Evolutionary conservation across 2,329 filamentous ascomycete genomes (phyloP), one percentile per base, ranked within the genome.

Genomic region (Emericellopsis atlantica): DNA sequence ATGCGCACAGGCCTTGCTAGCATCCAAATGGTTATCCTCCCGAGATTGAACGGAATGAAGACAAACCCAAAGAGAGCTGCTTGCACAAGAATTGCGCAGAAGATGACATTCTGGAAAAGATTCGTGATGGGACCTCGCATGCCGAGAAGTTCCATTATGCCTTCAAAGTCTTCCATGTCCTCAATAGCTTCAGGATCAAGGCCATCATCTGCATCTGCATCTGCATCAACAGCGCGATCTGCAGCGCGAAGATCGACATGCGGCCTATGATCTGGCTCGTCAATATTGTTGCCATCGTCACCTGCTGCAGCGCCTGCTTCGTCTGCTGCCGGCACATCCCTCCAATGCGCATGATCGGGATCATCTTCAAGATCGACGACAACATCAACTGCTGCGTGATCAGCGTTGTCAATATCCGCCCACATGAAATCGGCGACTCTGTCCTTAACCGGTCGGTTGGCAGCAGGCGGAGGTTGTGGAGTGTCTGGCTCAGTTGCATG

Each of bases 41-140:
- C 92, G 54, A 88, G 80, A 42, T 95, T 82, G 61, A 96, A 98
- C 0, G 92, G 92, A 40, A 95, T 64, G 65, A 92, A 95, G 36
- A 96, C 78, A 40, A 88, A 90, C 44, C 84, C 67, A 40, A 87
- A 81, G 34, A 98, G 79, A 12, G 89, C 94, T 40, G 90, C 76
- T 1, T 85, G 84, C 12, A 98, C 87, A 23, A 98, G 71, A 36
- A 96, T 81, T 7, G 84, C 82, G 56, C 90, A 95, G 60, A 98
- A 98, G 14, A 95, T 79, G 42, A 85, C 88, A 50, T 98, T 98
- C 54, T 98, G 92, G 49, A 42, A 79, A 6, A 98, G 72, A 3
- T 87, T 88, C 12, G 83, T 81, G 4, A 98, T 70, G 1, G 92
- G 92, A 0, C 92, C 92, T 53, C 93, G 86, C 84, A 98, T 93